Evolutionary conservation across 768 basidiomycete species (phyloP).

Genomic region (Clitopilus passeckerianus): DNA sequence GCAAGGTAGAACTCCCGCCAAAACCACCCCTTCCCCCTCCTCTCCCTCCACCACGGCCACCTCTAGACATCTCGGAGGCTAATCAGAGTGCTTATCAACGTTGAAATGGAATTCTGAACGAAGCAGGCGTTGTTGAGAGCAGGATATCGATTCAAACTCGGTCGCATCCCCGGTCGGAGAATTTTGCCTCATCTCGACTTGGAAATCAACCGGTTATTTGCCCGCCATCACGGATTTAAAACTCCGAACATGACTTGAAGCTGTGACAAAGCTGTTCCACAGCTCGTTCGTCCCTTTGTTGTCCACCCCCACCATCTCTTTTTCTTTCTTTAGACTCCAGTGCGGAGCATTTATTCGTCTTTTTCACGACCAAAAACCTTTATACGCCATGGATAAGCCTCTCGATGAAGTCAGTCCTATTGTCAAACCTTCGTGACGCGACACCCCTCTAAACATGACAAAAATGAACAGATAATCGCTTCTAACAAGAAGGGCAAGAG

Average conservation of each 20-base stretch:
- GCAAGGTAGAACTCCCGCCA: constrained; percentile 44
- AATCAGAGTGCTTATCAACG: not conserved
- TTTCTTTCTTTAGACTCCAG: constrained; percentile 1
- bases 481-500: constrained; percentile 46
- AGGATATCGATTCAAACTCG: no score
- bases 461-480: constrained; percentile 55
- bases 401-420: constrained; percentile 66
- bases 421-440: constrained; percentile 15
- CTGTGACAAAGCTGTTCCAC: not conserved
- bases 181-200: no score
- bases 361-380: constrained; percentile 5
- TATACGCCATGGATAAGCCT: constrained; percentile 64
- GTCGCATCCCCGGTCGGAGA: no score
- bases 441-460: constrained; percentile 13
- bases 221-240: not conserved
- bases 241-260: not conserved
- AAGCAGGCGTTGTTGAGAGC: not conserved
- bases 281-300: not conserved
- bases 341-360: constrained; percentile 14
- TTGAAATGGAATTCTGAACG: not conserved
- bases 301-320: not conserved
- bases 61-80: constrained; percentile 28
- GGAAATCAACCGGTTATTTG: no score
- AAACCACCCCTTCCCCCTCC: constrained; percentile 59
- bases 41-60: constrained; percentile 30